phyloP scores from a whole-genome alignment of 2,329 filamentous ascomycete genomes.

The Tolypocladium cylindrosporum region DNA sequence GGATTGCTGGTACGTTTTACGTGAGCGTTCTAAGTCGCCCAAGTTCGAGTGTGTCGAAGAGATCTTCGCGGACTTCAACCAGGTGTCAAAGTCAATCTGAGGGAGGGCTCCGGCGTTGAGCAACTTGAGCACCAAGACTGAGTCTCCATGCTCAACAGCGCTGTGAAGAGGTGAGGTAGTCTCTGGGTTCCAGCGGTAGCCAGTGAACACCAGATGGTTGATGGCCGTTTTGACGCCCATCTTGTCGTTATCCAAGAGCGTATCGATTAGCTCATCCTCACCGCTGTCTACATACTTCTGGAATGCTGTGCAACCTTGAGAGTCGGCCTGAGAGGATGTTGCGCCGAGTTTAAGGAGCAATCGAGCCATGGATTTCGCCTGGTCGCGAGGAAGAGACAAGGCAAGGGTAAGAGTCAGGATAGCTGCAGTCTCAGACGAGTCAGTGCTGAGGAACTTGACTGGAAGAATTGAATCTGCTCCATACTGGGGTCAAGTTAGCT shows the following conservation, averaged over 20 bases:
- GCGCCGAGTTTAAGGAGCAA: constrained; percentile 61
- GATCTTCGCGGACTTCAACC: constrained; percentile 47
- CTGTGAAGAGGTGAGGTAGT: constrained; percentile 43
- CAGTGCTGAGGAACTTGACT: constrained; percentile 50
- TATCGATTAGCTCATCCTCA: constrained; percentile 36
- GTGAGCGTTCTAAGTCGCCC: constrained; percentile 35
- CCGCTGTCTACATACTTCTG: constrained; percentile 50
- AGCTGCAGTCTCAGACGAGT: constrained; percentile 42
- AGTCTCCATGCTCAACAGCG: constrained; percentile 45
- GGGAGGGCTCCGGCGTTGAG: constrained; percentile 53
- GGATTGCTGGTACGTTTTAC: constrained; percentile 32
- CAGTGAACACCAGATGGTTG: constrained; percentile 48
- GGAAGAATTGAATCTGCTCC: constrained; percentile 70
- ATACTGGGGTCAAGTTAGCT: constrained; percentile 35
- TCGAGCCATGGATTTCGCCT: constrained; percentile 54
- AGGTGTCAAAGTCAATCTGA: constrained; percentile 52
- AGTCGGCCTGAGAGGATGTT: constrained; percentile 62
- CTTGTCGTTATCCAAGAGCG: constrained; percentile 45
- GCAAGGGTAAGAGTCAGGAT: constrained; percentile 64
- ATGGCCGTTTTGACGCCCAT: constrained; percentile 53
- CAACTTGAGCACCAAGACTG: constrained; percentile 45
- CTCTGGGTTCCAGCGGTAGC: constrained; percentile 19
- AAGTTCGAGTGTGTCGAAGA: constrained; percentile 25
- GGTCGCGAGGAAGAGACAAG: constrained; percentile 49
- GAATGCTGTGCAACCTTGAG: constrained; percentile 53